Evolutionary conservation across 495 filamentous ascomycete genomes (phyloP).

Genomic region (Penicillium mononematosum): DNA sequence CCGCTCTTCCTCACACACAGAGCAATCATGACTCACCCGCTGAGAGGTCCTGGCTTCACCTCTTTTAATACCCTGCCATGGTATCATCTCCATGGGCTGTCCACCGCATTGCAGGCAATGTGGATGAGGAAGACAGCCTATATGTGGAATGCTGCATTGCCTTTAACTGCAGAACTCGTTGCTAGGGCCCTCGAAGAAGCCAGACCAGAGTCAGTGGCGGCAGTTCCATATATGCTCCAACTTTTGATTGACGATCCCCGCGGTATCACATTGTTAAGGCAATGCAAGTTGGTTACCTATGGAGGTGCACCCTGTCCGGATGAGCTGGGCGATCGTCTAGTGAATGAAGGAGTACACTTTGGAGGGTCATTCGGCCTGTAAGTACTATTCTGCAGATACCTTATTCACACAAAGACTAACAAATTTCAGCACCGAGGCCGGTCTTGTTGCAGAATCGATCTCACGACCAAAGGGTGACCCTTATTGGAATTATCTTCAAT

Average conservation of each 20-base stretch:
- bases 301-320: conserved; percentile 57
- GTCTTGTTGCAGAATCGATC: conserved; percentile 50
- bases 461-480: conserved; percentile 46
- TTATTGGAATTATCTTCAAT: conserved; percentile 54
- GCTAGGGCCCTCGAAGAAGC: conserved; percentile 47
- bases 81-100: conserved; percentile 54
- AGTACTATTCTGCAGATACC: conserved; percentile 16
- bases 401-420: conserved; percentile 5
- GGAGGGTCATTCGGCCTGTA: conserved; percentile 54
- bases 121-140: conserved; percentile 49
- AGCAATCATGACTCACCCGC: conserved; percentile 40
- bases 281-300: conserved; percentile 48
- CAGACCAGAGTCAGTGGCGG: conserved; percentile 50
- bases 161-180: conserved; percentile 52
- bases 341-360: conserved; percentile 48
- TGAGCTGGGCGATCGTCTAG: conserved; percentile 55
- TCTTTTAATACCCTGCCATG: conserved; percentile 57
- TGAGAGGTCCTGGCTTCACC: conserved; percentile 36
- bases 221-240: conserved; percentile 58
- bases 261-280: conserved; percentile 46
- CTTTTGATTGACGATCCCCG: conserved; percentile 48
- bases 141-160: conserved; percentile 53
- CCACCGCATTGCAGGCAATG: conserved; percentile 50
- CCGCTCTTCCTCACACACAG: conserved; percentile 44
- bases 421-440: conserved; percentile 51